Percentiles rank a stretch among this genome's conserved stretches.
These are phyloP conservation scores for Ascochyta lentis DNA, from an alignment of 2,329 filamentous ascomycete genomes.

Conservation along the genomic window DNA sequence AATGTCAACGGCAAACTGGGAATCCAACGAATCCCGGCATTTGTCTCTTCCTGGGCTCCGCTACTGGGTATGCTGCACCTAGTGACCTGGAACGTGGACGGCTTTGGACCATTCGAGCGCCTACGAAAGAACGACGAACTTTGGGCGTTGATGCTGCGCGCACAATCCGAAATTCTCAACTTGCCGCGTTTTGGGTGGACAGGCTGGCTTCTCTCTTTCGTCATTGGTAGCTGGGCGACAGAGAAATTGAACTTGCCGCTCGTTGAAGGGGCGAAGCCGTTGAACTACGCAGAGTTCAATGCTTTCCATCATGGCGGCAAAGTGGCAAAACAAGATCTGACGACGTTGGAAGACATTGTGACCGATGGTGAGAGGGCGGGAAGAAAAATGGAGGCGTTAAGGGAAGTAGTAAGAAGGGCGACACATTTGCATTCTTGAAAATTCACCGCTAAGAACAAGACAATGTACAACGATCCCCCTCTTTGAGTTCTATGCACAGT, in stretches of 20 bases:
- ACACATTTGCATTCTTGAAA: background rate
- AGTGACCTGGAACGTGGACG: constrained; percentile 22
- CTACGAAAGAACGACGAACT: constrained; percentile 19
- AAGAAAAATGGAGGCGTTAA: constrained; percentile 19
- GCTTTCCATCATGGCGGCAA: constrained; percentile 31
- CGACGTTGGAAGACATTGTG: constrained; percentile 19
- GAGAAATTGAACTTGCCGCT: constrained; percentile 8
- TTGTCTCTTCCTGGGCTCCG: background rate
- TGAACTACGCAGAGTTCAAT: constrained; percentile 26
- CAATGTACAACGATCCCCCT: too few species aligned
- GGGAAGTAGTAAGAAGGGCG: background rate
- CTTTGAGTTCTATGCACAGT: too few species aligned
- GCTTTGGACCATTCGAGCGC: constrained; percentile 15
- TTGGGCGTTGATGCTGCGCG: constrained; percentile 23
- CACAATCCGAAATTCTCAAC: constrained; percentile 24
- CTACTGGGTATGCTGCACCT: constrained; percentile 21
- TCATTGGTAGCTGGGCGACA: constrained; percentile 23
- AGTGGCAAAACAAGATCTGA: constrained; percentile 27
- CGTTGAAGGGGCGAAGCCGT: constrained; percentile 12
- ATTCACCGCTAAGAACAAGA: too few species aligned
- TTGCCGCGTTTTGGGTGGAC: constrained; percentile 27
- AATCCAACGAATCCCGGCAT: constrained; percentile 10
- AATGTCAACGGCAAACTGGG: constrained; percentile 9
- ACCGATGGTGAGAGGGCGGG: constrained; percentile 24
- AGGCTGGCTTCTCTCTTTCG: constrained; percentile 25